Base-by-base conservation (phyloP, 805 yeast species). In the Suhomyces tanzawaensis region DNA sequence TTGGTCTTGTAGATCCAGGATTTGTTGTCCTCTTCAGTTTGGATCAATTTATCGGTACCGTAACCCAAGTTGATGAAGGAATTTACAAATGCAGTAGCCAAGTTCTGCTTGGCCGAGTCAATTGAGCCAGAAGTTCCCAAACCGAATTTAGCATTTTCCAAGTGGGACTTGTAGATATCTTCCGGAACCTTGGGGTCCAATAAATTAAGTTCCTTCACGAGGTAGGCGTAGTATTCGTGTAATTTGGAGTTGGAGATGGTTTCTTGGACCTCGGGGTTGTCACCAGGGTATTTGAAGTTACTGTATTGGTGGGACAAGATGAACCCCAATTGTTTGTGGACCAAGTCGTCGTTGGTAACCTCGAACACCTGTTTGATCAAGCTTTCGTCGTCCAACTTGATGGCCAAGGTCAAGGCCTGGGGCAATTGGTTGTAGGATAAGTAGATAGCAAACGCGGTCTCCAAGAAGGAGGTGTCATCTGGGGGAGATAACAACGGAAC, bases 401-500 rank as follows among this genome's bases (percentile, higher is more conserved):
- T 82, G 9, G 99, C 99, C 47, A 91, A 67, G 7, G 88, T 77
- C 57, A 93, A 71, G 1, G 99, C 98, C 59, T 89, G 95, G 3
- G 98, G 82, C 47, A 89, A 72, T 60, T 85, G 85, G 48, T 79
- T 76, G 58, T 87, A 84, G 25, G 82, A 69, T 47, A 89, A 66
- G 63, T 93, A 91, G 49, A 93, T 87, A 24, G 88, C 71, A 60
- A 69, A 93, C 4, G 97, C 97, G 4, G 96, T 88, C 52, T 85
- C 80, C 57, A 93, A 74, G 58, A 91, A 89, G 4, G 87, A 76
- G 27, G 76, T 65, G 58, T 90, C 97, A 58, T 91, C 97, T 12
- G 96, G 96, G 11, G 96, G 96, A 27, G 97, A 95, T 56, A 93
- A 72, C 44, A 90, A 76, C 16, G 96, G 95, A n/a, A 91, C 97